Evolutionary conservation across 495 filamentous ascomycete genomes (phyloP), one percentile per base, ranked within the genome.

Genomic region (Rostrohypoxylon terebratum): DNA sequence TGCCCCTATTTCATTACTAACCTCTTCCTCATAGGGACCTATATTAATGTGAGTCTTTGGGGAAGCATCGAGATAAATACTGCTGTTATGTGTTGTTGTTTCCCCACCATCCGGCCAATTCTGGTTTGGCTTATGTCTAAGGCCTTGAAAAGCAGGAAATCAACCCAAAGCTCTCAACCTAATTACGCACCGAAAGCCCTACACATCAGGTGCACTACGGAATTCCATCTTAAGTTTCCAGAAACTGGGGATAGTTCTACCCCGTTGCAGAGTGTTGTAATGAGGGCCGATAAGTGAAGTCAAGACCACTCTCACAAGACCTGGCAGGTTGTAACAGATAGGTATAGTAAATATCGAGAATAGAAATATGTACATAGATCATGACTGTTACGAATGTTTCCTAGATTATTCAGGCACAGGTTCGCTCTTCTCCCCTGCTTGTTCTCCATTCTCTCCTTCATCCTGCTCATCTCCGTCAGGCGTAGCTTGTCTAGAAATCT

Each of bases 11-110:
- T 20, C 3, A n/a, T 45, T 20, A 8, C 42, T 45, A 20, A 45
- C 42, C 0, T 45, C 4, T 18, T 45, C 18, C 42, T 20, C 7
- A 6, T 16, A 45, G 42, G 42, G 42, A 45, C 42, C 16, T 45
- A 20, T 18, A 16, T 18, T 20, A n/a, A 45, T 20, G 42, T 45
- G 4, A 18, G 42, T 1, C n/a, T 45, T 9, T 45, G 42, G 42
- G 42, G n/a, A 20, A 45, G n/a, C n/a, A 45, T 45, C 4, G 42
- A 45, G n/a, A 45, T 45, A 45, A 45, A 45, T 9, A 6, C 18
- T 7, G 42, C 42, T 16, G 42, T 45, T 20, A 45, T 45, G 42
- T 45, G 42, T 45, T 45, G 42, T 45, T 45, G 42, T n/a, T 45
- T 45, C 20, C 42, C 42, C 16, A 18, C n/a, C 1, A 16, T 45